Evolutionary conservation across 2,329 filamentous ascomycete species (phyloP), one percentile per base, ranked within the genome.

Genomic region (Escovopsis sp.): DNA sequence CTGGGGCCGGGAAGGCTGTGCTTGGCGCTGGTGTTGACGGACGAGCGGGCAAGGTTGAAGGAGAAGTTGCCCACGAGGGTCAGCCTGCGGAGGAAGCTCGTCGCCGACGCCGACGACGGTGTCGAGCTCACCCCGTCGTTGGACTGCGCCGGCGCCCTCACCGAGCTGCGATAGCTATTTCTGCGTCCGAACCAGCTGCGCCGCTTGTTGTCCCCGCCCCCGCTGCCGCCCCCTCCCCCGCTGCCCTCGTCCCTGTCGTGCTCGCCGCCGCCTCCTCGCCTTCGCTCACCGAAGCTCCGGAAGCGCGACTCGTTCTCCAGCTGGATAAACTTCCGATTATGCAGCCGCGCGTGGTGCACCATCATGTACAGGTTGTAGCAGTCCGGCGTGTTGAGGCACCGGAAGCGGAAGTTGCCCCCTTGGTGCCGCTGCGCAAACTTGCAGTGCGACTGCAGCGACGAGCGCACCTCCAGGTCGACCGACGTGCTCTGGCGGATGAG

Each of bases 401-500:
- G 79, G 69, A 96, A 90, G 65, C 92, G 88, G 60, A 94, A 83
- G 52, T 92, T 90, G 47, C 62, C 66, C 23, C 68, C 68, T 12
- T 76, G 78, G 34, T 78, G 70, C 12, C 49, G 50, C 60, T 61
- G 70, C 39, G 66, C 70, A 38, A 94, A 69, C 46, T 74, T 72
- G 5, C 81, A 86, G 42, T 81, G 66, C 16, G 66, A 56, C 30
- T 81, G 80, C 18, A 87, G 80, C 2, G 84, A 84, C 6, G 88
- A 94, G 34, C 86, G 80, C 43, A 98, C 84, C 44, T 92, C 90
- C 36, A 98, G 83, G 53, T 98, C 90, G 23, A 98, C 72, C 4
- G 82, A 83, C 16, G 86, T 98, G 48, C 87, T 90, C 49, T 88
- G 80, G 42, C 88, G 76, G 41, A 96, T 76, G 45, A 87, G 80